phyloP scores from a whole-genome alignment of 1,139 yeast genomes.

The Hyphopichia fennica region DNA sequence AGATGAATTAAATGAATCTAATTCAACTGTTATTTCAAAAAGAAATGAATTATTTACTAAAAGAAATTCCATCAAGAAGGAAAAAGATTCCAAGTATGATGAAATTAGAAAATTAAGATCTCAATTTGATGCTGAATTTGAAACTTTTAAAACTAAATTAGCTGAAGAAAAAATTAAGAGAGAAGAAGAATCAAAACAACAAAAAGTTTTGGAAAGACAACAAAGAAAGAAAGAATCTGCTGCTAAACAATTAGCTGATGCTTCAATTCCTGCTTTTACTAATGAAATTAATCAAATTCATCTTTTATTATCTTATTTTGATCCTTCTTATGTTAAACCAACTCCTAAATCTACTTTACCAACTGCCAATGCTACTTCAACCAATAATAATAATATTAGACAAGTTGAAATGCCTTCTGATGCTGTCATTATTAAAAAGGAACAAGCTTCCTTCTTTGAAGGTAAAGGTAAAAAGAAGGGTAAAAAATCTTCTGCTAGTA shows the following conservation, averaged over 20 bases:
- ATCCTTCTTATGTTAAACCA: conserved; percentile 75
- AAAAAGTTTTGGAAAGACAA: conserved; percentile 57
- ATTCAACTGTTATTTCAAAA: conserved; percentile 66
- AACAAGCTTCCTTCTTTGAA: conserved; percentile 58
- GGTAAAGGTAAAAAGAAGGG: conserved; percentile 43
- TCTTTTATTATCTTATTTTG: conserved; percentile 68
- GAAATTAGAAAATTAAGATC: conserved; percentile 63
- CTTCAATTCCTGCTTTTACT: conserved; percentile 84
- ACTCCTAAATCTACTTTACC: conserved; percentile 26
- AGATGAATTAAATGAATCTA: conserved; percentile 57
- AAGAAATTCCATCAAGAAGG: conserved; percentile 67
- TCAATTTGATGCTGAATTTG: conserved; percentile 70
- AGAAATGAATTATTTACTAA: conserved; percentile 62
- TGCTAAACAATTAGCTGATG: conserved; percentile 62
- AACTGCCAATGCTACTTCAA: conserved; percentile 21
- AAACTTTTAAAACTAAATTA: conserved; percentile 68
- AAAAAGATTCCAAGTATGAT: conserved; percentile 67
- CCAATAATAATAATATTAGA: conserved; percentile 37
- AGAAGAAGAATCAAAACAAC: conserved; percentile 64
- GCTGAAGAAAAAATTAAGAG: conserved; percentile 69
- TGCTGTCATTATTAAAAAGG: conserved; percentile 64
- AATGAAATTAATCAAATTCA: conserved; percentile 74
- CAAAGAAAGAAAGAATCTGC: conserved; percentile 64
- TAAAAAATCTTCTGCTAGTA: conserved; percentile 34
- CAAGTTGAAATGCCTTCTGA: conserved; percentile 62